Conservation (phyloP, 1,284 basidiomycete species). For the Apiotrichum mycotoxinovorans region DNA sequence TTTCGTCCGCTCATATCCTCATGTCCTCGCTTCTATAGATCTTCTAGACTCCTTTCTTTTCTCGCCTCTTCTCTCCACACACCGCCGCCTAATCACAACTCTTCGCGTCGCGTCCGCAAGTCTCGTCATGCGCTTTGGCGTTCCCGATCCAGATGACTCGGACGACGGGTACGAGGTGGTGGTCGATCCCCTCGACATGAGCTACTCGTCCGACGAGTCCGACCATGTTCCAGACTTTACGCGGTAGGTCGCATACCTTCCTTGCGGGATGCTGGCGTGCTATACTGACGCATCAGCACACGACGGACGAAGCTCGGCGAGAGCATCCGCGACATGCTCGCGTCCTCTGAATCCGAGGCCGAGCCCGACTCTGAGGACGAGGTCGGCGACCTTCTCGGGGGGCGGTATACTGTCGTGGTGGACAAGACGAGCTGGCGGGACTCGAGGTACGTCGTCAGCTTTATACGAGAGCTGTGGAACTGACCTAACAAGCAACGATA, state of each 20-base stretch:
- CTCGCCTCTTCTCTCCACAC: background rate
- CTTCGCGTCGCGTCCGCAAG: too few species aligned
- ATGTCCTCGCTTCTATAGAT: background rate
- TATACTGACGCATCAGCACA: slow-evolving; percentile 3
- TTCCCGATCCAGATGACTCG: slow-evolving; percentile 27
- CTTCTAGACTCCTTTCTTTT: background rate
- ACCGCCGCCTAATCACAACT: too few species aligned
- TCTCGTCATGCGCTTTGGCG: slow-evolving; percentile 32
- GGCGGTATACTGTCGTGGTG: background rate
- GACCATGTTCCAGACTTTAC: slow-evolving; percentile 10
- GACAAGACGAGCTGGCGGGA: slow-evolving; percentile 14
- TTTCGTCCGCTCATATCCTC: background rate
- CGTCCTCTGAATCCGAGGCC: slow-evolving; percentile 20
- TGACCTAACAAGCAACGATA: background rate
- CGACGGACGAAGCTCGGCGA: slow-evolving; percentile 17
- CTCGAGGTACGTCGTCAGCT: slow-evolving; percentile 9
- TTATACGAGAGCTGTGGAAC: background rate
- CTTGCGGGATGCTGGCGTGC: background rate
- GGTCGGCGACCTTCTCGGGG: slow-evolving; percentile 20
- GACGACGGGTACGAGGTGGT: slow-evolving; percentile 20
- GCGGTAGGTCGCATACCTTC: background rate
- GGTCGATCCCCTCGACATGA: slow-evolving; percentile 15
- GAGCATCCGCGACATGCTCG: slow-evolving; percentile 24
- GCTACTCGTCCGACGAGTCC: slow-evolving; percentile 13
- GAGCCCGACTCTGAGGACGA: slow-evolving; percentile 38